Evolutionary conservation across 2,329 filamentous ascomycete species (phyloP), one percentile per base, ranked within the genome.

Genomic region (Calycina herbarum): DNA sequence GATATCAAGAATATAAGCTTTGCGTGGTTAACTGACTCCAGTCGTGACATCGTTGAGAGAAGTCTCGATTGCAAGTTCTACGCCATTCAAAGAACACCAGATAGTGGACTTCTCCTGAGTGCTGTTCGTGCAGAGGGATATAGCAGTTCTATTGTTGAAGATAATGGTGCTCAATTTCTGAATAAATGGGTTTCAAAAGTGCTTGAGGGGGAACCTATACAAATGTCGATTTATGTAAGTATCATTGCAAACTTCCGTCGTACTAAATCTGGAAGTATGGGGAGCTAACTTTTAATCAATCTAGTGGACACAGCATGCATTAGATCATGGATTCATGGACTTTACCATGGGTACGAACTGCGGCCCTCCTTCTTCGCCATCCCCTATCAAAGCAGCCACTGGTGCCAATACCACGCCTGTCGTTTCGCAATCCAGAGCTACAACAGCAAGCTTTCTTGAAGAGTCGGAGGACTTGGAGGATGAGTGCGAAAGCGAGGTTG

Each of bases 1-100:
- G 54, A 40, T 7, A 17, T 65, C 2, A 65, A 65, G 29, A 61
- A 65, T 13, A 17, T 65, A 15, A 11, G 27, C 10, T 65, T 59
- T 35, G 56, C 59, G 8, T 57, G 61, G 13, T 15, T 59, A 4
- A 62, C 31, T 1, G 64, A 65, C 29, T 17, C 38, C 13, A 33
- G 58, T 29, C 29, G 33, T 15, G 15, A 40, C 6, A 15, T 58
- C n/a, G 54, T 62, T 6, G 59, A 45, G 24, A 42, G 58, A 5
- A 59, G 38, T n/a, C 33, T 65, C 6, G 35, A 54, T 11, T 65
- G 64, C 59, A 31, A 62, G 8, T 59, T 65, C 17, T 1, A 29
- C n/a, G 29, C 48, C 27, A 33, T 33, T 20, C 63, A 58, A 31
- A 38, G 35, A 35, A 42, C 27, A 5, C 57, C 61, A 17, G 54